Conservation (phyloP, 2,329 filamentous ascomycete species). For the Trichophyton benhamiae region DNA sequence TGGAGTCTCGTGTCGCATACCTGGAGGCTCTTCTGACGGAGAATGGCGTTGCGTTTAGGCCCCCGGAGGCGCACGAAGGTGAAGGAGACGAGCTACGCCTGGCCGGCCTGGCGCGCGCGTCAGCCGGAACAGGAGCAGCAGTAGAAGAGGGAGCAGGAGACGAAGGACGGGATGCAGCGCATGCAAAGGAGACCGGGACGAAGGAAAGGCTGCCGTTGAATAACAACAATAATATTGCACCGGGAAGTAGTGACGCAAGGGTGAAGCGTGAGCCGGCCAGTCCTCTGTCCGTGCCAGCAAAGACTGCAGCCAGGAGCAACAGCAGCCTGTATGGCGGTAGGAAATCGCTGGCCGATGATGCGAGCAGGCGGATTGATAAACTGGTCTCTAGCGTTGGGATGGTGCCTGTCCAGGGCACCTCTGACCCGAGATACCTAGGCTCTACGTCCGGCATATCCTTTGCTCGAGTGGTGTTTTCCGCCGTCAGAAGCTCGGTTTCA, state of each 20-base stretch:
- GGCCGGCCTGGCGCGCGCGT: neutral
- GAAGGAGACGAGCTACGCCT: constrained; percentile 18
- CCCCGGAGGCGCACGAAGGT: constrained; percentile 55
- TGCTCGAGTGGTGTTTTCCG: constrained; percentile 83
- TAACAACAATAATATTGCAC: neutral
- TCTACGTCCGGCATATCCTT: constrained; percentile 88
- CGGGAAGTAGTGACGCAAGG: neutral
- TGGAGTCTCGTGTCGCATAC: constrained; percentile 74
- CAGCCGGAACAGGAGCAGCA: too few species aligned
- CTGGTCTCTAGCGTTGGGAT: constrained; percentile 59
- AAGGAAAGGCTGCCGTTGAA: too few species aligned
- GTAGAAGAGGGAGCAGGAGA: neutral
- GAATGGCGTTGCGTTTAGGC: constrained; percentile 59
- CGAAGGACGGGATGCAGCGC: neutral
- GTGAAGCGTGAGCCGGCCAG: constrained; percentile 9
- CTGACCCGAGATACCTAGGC: constrained; percentile 69
- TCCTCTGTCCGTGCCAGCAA: neutral
- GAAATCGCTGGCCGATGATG: constrained; percentile 43
- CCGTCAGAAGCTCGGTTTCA: constrained; percentile 64
- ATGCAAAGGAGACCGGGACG: neutral
- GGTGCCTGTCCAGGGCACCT: constrained; percentile 64
- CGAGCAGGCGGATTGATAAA: constrained; percentile 44
- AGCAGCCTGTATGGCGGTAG: constrained; percentile 30
- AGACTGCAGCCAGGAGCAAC: constrained; percentile 15
- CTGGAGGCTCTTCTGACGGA: constrained; percentile 63